Conservation (phyloP, 495 filamentous ascomycete species). For the Penicillium atrosanguineum region DNA sequence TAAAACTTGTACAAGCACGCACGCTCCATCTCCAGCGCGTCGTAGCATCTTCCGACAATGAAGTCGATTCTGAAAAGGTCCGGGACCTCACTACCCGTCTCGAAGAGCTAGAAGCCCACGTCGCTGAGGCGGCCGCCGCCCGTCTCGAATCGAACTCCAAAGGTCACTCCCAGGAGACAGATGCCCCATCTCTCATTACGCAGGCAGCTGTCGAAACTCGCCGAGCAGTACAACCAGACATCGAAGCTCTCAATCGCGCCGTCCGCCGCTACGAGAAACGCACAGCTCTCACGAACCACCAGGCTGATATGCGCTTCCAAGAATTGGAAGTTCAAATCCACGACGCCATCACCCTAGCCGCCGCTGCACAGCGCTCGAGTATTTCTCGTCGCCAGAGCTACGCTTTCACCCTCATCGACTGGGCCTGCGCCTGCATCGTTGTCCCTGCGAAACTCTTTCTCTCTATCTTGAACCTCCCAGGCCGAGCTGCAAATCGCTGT, state of each 20-base stretch:
- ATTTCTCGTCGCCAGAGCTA: slow-evolving; percentile 17
- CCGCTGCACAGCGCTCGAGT: slow-evolving; percentile 59
- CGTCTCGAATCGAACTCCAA: slow-evolving; percentile 17
- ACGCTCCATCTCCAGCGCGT: slow-evolving; percentile 81
- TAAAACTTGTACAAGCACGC: slow-evolving; percentile 73
- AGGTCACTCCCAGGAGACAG: slow-evolving; percentile 14
- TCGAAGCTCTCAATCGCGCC: slow-evolving; percentile 87
- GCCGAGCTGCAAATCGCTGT: slow-evolving; percentile 18
- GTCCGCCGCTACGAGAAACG: slow-evolving; percentile 94
- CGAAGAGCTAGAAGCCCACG: slow-evolving; percentile 65
- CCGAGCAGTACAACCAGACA: slow-evolving; percentile 67
- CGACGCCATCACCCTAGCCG: slow-evolving; percentile 77
- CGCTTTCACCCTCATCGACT: slow-evolving; percentile 23
- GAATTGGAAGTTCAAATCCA: slow-evolving; percentile 66
- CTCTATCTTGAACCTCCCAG: slow-evolving; percentile 25
- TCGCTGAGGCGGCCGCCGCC: slow-evolving; percentile 39
- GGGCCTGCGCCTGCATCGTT: slow-evolving; percentile 28
- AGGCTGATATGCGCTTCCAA: slow-evolving; percentile 72
- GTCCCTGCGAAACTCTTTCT: slow-evolving; percentile 28
- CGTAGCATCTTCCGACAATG: slow-evolving; percentile 51
- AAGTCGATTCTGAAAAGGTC: slow-evolving; percentile 43
- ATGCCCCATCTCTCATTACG: slow-evolving; percentile 33
- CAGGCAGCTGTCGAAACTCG: slow-evolving; percentile 61
- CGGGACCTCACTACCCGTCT: slow-evolving; percentile 61
- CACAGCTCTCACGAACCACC: slow-evolving; percentile 63